These are phyloP conservation scores for Picea glauca DNA, from an alignment of 75 land plant genomes.

Conservation along the genomic window DNA sequence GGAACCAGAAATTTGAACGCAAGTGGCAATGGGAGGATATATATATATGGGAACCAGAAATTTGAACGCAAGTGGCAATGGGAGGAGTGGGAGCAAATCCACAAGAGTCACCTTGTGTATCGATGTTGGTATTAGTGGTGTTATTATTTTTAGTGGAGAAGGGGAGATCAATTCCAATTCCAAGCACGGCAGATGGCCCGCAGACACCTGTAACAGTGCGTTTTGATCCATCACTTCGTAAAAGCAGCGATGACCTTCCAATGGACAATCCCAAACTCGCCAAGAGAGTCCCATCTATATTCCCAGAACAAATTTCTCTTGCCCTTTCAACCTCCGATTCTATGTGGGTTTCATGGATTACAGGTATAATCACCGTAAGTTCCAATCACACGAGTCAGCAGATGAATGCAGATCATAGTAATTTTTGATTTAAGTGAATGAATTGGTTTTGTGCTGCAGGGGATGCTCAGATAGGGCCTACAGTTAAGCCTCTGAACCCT, in stretches of 20 bases:
- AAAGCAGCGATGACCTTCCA: slow-evolving; percentile 82
- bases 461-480: slow-evolving; percentile 69
- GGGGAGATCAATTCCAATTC: slow-evolving; percentile 37
- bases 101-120: too few species aligned
- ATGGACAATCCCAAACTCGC: slow-evolving; percentile 61
- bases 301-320: slow-evolving; percentile 84
- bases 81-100: background rate
- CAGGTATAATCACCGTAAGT: slow-evolving; percentile 39
- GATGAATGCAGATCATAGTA: too few species aligned
- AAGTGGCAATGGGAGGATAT: too few species aligned
- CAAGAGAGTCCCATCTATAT: slow-evolving; percentile 49
- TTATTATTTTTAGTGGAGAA: background rate
- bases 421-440: too few species aligned
- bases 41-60: background rate
- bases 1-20: background rate
- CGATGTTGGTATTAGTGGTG: background rate
- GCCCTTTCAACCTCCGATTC: slow-evolving; percentile 65
- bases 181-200: slow-evolving; percentile 86
- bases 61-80: background rate
- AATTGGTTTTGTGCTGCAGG: slow-evolving; percentile 31
- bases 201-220: slow-evolving; percentile 64
- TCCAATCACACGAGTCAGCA: too few species aligned
- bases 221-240: slow-evolving; percentile 63
- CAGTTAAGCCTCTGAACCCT: slow-evolving; percentile 74
- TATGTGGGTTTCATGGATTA: slow-evolving; percentile 95